phyloP scores from a whole-genome alignment of 2,329 filamentous ascomycete genomes.

The Paraconiothyrium sp. region DNA sequence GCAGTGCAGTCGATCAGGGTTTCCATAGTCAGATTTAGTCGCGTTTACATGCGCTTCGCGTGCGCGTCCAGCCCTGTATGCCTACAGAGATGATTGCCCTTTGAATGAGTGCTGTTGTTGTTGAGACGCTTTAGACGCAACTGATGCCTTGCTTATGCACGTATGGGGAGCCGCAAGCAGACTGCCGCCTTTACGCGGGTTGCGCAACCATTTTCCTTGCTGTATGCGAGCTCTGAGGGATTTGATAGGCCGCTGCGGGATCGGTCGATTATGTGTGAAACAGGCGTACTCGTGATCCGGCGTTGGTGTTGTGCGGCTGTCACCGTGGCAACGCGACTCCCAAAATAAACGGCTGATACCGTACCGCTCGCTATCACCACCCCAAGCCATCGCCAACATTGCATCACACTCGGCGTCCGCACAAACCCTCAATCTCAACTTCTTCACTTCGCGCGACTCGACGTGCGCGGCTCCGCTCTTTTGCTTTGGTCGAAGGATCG shows the following conservation, averaged over 20 bases:
- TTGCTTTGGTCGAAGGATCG: constrained; percentile 12
- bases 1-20: neutral
- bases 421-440: constrained; percentile 7
- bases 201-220: constrained; percentile 7
- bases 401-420: constrained; percentile 35
- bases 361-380: constrained; percentile 30
- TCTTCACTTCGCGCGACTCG: constrained; percentile 17
- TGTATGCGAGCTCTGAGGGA: neutral
- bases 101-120: neutral
- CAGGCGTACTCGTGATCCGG: constrained; percentile 33
- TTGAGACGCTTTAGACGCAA: neutral
- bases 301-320: constrained; percentile 29
- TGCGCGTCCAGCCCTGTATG: neutral
- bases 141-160: constrained; percentile 6
- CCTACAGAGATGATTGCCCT: neutral
- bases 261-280: constrained; percentile 51
- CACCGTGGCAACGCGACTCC: constrained; percentile 30
- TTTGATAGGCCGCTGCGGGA: constrained; percentile 13
- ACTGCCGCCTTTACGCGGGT: neutral
- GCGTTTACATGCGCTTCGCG: neutral
- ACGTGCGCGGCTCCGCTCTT: constrained; percentile 14
- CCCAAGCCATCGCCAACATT: constrained; percentile 33
- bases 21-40: neutral
- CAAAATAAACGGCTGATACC: constrained; percentile 36
- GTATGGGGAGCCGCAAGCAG: constrained; percentile 6